A percentile compares a stretch with the other conserved stretches of the same genome.
phyloP scores from a whole-genome alignment of 257 asterid species.

The Solanum tacnaense region DNA sequence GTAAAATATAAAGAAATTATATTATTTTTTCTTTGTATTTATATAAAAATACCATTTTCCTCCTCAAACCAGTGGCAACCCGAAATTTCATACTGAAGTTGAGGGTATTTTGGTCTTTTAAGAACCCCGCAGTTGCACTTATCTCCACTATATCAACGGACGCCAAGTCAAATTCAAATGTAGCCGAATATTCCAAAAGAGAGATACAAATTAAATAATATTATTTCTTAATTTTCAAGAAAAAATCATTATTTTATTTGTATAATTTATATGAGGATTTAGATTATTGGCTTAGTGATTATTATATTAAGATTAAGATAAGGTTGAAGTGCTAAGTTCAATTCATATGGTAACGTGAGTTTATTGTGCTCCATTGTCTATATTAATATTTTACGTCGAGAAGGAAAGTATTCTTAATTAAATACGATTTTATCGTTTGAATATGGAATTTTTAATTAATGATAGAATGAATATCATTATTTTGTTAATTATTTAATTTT shows the following conservation, averaged over 20 bases:
- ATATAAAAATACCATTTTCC: not conserved
- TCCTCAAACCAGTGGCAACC: constrained; percentile 16
- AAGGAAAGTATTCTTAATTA: not conserved
- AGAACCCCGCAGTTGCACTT: not conserved
- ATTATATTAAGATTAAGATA: not conserved
- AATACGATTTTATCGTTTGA: not conserved
- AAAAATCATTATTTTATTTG: not conserved
- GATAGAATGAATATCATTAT: not conserved
- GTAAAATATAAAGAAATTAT: not conserved
- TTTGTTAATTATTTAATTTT: not conserved
- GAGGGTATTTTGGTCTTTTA: not conserved
- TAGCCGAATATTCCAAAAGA: constrained; percentile 5
- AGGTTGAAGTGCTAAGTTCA: not conserved
- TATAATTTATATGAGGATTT: not conserved
- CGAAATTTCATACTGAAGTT: not conserved
- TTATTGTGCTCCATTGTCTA: not conserved
- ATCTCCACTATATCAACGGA: constrained; percentile 12
- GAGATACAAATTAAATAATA: not conserved
- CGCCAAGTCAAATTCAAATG: constrained; percentile 15
- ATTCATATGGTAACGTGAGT: constrained; percentile 18
- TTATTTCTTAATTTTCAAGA: not conserved
- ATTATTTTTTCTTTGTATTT: not conserved
- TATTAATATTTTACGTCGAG: not conserved
- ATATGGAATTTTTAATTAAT: not conserved
- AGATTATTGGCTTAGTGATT: not conserved